A percentile compares a stretch with the other conserved stretches of the same genome.
These are phyloP conservation scores for Russula emetica DNA, from an alignment of 768 basidiomycete genomes.

Conservation along the genomic window DNA sequence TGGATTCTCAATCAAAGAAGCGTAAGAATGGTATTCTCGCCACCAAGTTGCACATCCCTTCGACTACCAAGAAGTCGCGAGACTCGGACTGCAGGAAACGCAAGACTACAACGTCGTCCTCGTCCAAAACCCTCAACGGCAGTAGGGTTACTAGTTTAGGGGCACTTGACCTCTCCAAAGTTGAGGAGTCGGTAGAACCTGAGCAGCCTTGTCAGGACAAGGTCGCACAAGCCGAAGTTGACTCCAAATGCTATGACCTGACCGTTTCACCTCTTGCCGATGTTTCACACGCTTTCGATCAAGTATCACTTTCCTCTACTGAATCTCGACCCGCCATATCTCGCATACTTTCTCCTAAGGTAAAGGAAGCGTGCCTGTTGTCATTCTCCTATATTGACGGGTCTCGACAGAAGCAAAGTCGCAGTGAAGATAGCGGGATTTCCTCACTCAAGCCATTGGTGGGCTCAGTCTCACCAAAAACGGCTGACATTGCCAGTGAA, in stretches of 20 bases:
- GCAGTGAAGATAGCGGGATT: constrained; percentile 3
- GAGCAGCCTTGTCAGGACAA: constrained; percentile 44
- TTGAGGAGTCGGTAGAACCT: constrained; percentile 55
- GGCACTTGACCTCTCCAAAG: constrained; percentile 21
- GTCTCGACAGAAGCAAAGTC: constrained; percentile 17
- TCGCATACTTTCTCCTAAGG: constrained; percentile 21
- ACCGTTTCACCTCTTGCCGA: constrained; percentile 77
- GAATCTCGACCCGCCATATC: constrained; percentile 13
- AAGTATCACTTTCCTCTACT: constrained; percentile 26
- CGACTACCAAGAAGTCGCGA: constrained; percentile 43
- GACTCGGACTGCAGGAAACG: constrained; percentile 58
- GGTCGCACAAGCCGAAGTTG: constrained; percentile 51
- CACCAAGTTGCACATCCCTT: constrained; percentile 44
- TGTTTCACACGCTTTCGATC: constrained; percentile 64
- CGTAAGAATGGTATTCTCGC: constrained; percentile 57
- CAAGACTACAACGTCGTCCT: constrained; percentile 39
- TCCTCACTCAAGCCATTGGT: constrained; percentile 20
- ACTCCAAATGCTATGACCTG: constrained; percentile 75
- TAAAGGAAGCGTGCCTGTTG: neutral
- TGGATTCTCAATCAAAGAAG: constrained; percentile 48
- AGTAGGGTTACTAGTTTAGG: constrained; percentile 24
- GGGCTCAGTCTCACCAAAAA: constrained; percentile 16
- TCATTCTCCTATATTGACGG: constrained; percentile 6
- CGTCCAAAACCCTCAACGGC: constrained; percentile 23
- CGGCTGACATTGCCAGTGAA: constrained; percentile 2